These are phyloP conservation scores for Yamadazyma dushanensis DNA, from an alignment of 1,139 yeast genomes.

Conservation along the genomic window DNA sequence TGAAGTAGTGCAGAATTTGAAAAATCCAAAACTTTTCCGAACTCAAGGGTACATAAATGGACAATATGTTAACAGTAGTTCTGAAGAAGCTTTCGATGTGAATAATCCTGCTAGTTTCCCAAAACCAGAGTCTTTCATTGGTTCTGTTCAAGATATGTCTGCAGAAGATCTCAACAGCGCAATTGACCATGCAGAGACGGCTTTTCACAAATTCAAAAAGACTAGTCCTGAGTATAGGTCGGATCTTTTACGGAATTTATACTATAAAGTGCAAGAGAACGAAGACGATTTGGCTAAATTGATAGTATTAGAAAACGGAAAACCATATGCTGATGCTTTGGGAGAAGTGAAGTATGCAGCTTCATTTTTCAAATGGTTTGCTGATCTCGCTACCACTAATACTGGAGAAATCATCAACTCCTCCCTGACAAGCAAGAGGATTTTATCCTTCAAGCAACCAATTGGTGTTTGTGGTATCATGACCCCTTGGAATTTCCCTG, in stretches of 20 bases:
- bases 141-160: constrained; percentile 39
- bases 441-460: constrained; percentile 71
- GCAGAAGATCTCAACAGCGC: constrained; percentile 38
- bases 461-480: constrained; percentile 89
- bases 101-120: constrained; percentile 45
- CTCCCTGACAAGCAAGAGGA: constrained; percentile 53
- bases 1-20: constrained; percentile 10
- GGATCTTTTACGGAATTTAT: constrained; percentile 36
- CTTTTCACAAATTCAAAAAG: constrained; percentile 37
- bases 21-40: constrained; percentile 16
- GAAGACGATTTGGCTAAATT: constrained; percentile 72
- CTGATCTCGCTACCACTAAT: constrained; percentile 80
- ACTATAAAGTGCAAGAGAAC: constrained; percentile 62
- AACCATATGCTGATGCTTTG: constrained; percentile 69
- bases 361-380: constrained; percentile 80
- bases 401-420: constrained; percentile 77
- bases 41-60: constrained; percentile 48
- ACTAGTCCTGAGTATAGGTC: constrained; percentile 44
- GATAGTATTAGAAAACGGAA: constrained; percentile 82
- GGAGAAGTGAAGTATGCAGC: constrained; percentile 82
- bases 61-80: constrained; percentile 34
- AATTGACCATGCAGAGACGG: constrained; percentile 34
- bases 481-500: constrained; percentile 97
- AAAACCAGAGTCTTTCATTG: constrained; percentile 29
- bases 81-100: constrained; percentile 34